Evolutionary conservation across 2,329 filamentous ascomycete species (phyloP).

Genomic region (Phyllosticta citrichinensis): DNA sequence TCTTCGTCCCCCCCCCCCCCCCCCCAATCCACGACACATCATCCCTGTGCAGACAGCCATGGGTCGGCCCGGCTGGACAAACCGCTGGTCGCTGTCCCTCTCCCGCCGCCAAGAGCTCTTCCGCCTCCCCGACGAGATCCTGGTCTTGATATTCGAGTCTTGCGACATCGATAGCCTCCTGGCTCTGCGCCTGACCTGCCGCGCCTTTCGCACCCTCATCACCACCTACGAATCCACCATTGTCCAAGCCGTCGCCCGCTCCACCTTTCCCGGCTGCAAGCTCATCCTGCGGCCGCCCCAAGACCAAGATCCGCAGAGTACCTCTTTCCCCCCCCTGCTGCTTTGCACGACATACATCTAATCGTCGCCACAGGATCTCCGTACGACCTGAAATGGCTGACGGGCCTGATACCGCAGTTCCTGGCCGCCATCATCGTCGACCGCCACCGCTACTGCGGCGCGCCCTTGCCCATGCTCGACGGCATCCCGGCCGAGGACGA

Average conservation of each 20-base stretch:
- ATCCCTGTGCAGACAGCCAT: constrained; percentile 1
- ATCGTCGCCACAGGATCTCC: background rate
- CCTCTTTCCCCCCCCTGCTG: background rate
- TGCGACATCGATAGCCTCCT: constrained; percentile 22
- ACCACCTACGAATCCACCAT: constrained; percentile 20
- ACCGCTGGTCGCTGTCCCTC: constrained; percentile 4
- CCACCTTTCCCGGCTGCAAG: constrained; percentile 18
- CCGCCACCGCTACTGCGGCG: constrained; percentile 15
- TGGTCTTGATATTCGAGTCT: constrained; percentile 20
- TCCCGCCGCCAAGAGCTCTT: background rate
- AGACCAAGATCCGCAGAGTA: constrained; percentile 6
- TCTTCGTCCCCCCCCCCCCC: background rate
- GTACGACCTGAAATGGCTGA: constrained; percentile 16
- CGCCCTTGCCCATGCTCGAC: constrained; percentile 14
- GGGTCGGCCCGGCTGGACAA: constrained; percentile 9
- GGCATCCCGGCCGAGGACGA: constrained; percentile 23
- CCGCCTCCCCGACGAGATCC: constrained; percentile 13
- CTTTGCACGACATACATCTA: background rate
- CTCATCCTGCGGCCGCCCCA: constrained; percentile 4
- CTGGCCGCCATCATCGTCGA: constrained; percentile 23
- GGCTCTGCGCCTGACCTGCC: constrained; percentile 16
- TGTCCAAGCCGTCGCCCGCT: constrained; percentile 18
- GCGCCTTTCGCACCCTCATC: constrained; percentile 17
- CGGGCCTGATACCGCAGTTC: constrained; percentile 19
- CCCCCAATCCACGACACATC: background rate